Base-by-base conservation (phyloP, 129 eudicot genomes). In the Arctium minus region DNA sequence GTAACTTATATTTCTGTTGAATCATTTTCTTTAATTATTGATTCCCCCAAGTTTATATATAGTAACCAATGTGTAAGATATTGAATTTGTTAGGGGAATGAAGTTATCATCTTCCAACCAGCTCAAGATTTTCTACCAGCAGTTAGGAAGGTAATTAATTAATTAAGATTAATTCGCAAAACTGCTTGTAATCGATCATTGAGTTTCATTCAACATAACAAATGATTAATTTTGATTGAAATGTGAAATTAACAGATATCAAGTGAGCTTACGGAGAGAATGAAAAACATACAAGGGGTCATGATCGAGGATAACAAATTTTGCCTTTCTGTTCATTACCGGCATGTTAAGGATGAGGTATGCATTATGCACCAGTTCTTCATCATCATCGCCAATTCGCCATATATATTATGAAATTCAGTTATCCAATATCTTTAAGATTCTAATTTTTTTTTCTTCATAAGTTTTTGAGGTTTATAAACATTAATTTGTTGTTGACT, bases 341-440 rank as follows among this genome's bases (percentile, higher is more conserved):
- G 93, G 48, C 88, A 90, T 85, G 93, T 90, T 56, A 77, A 75
- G 32, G 79, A 90, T 15, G 85, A 87, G 91, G 93, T 90, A 82
- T 60, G 79, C 79, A 81, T 53, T 22, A 15, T 31, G 29, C 68
- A 75, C 62, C 6, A 10, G 40, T 39, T 32, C 10, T 17, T 64
- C 56, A 42, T 81, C 8, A 40, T 38, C 12, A 65, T 65, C 1
- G n/a, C n/a, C 9, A 82, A 5, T 40, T 48, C 32, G 8, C 10
- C 11, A 46, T 8, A 42, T 42, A 8, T 42, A 22, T 22, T 0
- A 53, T 27, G 22, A 4, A 1, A 53, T 53, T 53, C 15, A 15
- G 65, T 22, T 53, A 53, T 53, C 65, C 65, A 53, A 53, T 50
- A 50, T 53, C 65, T 53, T 53, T 13, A 53, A 53, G 65, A 13